phyloP scores from a whole-genome alignment of 768 basidiomycete species.

The Panaeolus cyanescens region DNA sequence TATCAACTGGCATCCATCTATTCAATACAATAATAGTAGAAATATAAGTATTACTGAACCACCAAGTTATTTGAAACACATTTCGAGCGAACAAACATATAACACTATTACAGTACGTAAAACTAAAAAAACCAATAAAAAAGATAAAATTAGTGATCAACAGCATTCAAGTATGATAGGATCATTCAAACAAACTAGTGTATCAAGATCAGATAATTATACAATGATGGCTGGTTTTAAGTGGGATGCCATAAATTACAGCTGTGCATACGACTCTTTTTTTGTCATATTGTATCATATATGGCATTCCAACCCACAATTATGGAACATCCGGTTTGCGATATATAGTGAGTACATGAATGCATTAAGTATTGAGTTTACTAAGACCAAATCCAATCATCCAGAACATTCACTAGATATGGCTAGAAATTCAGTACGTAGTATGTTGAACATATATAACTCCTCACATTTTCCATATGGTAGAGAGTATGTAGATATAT shows the following conservation, averaged over 20 bases:
- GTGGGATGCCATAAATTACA: slow-evolving; percentile 14
- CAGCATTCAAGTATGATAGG: too few relatives aligned
- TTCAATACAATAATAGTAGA: background rate
- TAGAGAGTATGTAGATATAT: too few relatives aligned
- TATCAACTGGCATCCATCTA: background rate
- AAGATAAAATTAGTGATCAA: background rate
- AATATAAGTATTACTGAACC: background rate
- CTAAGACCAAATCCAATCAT: too few relatives aligned
- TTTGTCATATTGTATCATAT: slow-evolving; percentile 8
- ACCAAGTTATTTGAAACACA: background rate
- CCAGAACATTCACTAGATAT: too few relatives aligned
- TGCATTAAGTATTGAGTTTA: too few relatives aligned
- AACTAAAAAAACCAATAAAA: background rate
- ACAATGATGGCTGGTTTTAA: background rate
- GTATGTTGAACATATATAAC: too few relatives aligned
- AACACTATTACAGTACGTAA: background rate
- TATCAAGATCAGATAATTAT: too few relatives aligned
- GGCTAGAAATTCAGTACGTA: too few relatives aligned
- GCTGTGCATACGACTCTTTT: slow-evolving; percentile 15
- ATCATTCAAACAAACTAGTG: background rate
- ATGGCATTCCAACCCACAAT: background rate
- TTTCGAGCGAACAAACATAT: background rate
- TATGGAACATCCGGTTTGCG: too few relatives aligned
- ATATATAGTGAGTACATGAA: too few relatives aligned
- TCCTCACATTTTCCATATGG: too few relatives aligned